Conservation (phyloP, 768 basidiomycete genomes). For the Tylopilus felleus region DNA sequence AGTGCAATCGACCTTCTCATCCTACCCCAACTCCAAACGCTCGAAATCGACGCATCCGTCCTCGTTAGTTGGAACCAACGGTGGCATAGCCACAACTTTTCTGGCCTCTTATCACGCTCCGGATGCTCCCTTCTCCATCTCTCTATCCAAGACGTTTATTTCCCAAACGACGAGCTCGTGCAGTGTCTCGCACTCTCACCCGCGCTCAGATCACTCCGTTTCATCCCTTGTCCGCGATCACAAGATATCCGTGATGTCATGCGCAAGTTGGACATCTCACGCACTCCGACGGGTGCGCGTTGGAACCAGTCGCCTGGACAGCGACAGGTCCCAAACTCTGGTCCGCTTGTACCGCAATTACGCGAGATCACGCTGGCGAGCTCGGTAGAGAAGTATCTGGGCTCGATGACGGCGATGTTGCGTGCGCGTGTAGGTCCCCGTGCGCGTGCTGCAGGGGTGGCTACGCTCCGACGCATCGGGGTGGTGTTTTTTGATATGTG, state of each 20-base stretch:
- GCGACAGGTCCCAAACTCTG: background rate
- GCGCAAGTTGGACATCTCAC: conserved; percentile 3
- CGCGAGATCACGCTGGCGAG: conserved; percentile 17
- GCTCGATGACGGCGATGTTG: conserved; percentile 6
- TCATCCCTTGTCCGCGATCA: conserved; percentile 17
- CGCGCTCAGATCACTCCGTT: conserved; percentile 8
- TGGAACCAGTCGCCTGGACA: background rate
- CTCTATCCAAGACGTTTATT: conserved; percentile 12
- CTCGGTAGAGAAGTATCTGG: conserved; percentile 10
- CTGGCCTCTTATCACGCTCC: conserved; percentile 15
- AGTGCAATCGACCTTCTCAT: conserved; percentile 8
- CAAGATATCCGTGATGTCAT: conserved; percentile 13
- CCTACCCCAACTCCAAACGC: conserved; percentile 14
- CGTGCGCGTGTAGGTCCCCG: conserved; percentile 6
- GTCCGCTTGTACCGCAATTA: conserved; percentile 5
- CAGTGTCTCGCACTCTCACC: conserved; percentile 17
- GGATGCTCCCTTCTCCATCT: conserved; percentile 9
- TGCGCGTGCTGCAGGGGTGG: background rate
- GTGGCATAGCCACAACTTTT: conserved; percentile 14
- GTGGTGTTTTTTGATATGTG: conserved; percentile 12
- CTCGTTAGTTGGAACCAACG: background rate
- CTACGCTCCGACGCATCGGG: conserved; percentile 6
- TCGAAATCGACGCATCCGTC: conserved; percentile 14
- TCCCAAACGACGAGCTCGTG: conserved; percentile 18
- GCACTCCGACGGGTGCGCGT: background rate